A percentile compares a stretch with the other conserved stretches of the same genome.
Evolutionary conservation across 208 protist species (phyloP).

Genomic region (Trypanosoma avium): DNA sequence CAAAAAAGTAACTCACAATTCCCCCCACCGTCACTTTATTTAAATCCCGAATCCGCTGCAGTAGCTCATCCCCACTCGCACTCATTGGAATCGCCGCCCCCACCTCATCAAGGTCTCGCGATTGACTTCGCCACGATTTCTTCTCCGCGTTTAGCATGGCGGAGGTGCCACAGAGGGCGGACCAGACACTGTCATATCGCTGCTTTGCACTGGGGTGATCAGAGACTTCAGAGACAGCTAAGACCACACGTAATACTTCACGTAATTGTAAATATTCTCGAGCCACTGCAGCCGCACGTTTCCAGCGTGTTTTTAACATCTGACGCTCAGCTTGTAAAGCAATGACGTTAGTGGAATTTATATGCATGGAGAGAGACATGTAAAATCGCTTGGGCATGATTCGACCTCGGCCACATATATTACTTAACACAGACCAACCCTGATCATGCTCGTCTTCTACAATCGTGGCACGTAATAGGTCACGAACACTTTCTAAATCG

Average conservation of each 20-base stretch:
- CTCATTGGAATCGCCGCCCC: slow-evolving; percentile 26
- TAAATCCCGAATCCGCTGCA: slow-evolving; percentile 27
- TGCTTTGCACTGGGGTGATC: slow-evolving; percentile 33
- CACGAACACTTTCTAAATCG: slow-evolving; percentile 30
- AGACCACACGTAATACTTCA: slow-evolving; percentile 26
- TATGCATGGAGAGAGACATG: slow-evolving; percentile 2
- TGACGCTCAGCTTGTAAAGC: slow-evolving; percentile 5
- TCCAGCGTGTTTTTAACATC: slow-evolving; percentile 18
- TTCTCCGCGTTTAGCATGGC: slow-evolving; percentile 30
- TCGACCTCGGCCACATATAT: slow-evolving; percentile 11
- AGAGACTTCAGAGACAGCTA: slow-evolving; percentile 29
- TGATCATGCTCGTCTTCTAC: slow-evolving; percentile 31
- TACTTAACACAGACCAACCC: slow-evolving; percentile 27
- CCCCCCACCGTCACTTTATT: slow-evolving; percentile 30
- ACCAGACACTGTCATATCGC: slow-evolving; percentile 34
- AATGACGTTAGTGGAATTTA: not conserved
- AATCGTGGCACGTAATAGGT: slow-evolving; percentile 29
- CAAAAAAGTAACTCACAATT: slow-evolving; percentile 35
- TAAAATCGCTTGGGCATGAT: slow-evolving; percentile 13
- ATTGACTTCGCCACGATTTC: slow-evolving; percentile 10
- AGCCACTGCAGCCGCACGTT: slow-evolving; percentile 15
- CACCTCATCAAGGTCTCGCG: slow-evolving; percentile 19
- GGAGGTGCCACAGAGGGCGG: slow-evolving; percentile 26
- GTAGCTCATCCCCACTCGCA: slow-evolving; percentile 15
- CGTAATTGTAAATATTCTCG: slow-evolving; percentile 31